Percentiles rank a stretch among this genome's conserved stretches.
Conservation (phyloP, 169 alveolate species). For the Plasmodium coatneyi region DNA sequence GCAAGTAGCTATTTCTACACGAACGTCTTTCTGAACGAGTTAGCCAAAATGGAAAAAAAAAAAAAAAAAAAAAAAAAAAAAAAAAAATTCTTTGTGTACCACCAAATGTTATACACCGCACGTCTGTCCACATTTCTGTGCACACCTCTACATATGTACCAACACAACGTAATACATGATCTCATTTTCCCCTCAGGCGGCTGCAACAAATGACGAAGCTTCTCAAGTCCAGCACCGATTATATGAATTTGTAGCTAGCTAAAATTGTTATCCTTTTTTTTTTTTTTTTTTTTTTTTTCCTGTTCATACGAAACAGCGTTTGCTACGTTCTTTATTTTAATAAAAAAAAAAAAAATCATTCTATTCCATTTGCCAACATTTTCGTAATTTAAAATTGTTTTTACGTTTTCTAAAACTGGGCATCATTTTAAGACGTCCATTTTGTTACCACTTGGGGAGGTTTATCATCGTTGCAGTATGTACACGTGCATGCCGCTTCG, state of each 20-base stretch:
- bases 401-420: neutral
- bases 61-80: neutral
- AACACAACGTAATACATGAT: neutral
- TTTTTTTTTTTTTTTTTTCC: neutral
- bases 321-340: neutral
- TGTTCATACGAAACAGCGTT: neutral
- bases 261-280: conserved; percentile 9
- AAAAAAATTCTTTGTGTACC: neutral
- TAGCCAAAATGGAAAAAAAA: conserved; percentile 1
- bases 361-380: neutral
- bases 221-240: conserved; percentile 53
- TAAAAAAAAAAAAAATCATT: neutral
- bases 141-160: neutral
- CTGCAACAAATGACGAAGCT: conserved; percentile 67
- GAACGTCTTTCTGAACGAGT: conserved; percentile 69
- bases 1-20: conserved; percentile 70
- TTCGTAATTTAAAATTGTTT: neutral
- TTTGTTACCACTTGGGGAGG: neutral
- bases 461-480: neutral
- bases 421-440: neutral
- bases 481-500: neutral
- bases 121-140: neutral
- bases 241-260: conserved; percentile 20
- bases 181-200: conserved; percentile 24
- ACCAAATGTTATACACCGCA: neutral